Base-by-base conservation (phyloP, 495 filamentous ascomycete genomes). In the Aspergillus coremiiformis region DNA sequence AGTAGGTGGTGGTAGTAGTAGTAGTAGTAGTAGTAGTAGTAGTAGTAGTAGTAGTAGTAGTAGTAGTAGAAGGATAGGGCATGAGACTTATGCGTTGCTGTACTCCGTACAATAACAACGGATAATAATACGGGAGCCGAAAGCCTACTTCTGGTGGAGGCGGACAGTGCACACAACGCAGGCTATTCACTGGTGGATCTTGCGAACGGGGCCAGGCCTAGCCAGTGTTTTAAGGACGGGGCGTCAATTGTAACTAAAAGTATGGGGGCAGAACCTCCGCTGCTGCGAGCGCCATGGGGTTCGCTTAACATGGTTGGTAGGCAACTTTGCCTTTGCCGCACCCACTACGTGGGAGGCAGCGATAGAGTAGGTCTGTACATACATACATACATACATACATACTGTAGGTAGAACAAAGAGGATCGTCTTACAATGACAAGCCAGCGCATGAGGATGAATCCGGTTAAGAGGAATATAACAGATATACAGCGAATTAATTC, bases 161-260 rank as follows among this genome's bases (percentile, higher is more conserved):
- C 46, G 55, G 50, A 48, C 54, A 48, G 49, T 52, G 56, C 49
- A 58, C 56, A 46, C 43, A 50, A 45, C 32, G 49, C 50, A 41
- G 50, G 39, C 44, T 50, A 45, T 15, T 20, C 19, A 50, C 44
- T 54, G 45, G 56, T 56, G 53, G 47, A 47, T 19, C 43, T 19
- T 32, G 39, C n/a, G 30, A 20, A 44, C 22, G 41, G 17, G 35
- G 24, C 52, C 19, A 49, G 14, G 27, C 51, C 33, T 22, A 30
- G 35, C 15, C 19, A 21, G 44, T 47, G 44, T 20, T 32, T 20
- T 33, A 23, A 20, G 24, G 29, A n/a, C n/a, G 14, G 17, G 27
- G 12, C 29, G 32, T 32, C 9, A 23, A 47, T 47, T 5, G 27
- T 47, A 33, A 11, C 10, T 21, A 21, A 41, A 21, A 41, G 15